phyloP scores from a whole-genome alignment of 2,329 filamentous ascomycete genomes.

The Teratosphaeria destructans region DNA sequence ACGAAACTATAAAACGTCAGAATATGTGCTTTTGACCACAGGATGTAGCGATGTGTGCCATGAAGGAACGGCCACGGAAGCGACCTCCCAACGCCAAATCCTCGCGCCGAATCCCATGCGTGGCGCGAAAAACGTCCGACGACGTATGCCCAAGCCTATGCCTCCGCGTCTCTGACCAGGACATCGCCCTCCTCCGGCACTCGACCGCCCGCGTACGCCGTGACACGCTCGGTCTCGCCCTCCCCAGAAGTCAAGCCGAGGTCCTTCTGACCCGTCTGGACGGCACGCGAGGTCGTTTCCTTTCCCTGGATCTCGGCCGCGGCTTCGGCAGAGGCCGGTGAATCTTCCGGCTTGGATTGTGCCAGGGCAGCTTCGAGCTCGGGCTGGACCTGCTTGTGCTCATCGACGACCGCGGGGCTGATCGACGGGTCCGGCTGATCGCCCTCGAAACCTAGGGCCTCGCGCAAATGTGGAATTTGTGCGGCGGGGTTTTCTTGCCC shows the following conservation, averaged over 20 bases:
- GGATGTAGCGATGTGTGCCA: background rate
- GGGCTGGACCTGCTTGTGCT: slow-evolving; percentile 9
- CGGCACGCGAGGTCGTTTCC: slow-evolving; percentile 1
- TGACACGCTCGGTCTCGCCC: slow-evolving; percentile 18
- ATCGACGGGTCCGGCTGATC: slow-evolving; percentile 11
- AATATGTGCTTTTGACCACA: background rate
- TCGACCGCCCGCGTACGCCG: slow-evolving; percentile 19
- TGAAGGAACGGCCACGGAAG: background rate
- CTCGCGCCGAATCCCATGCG: background rate
- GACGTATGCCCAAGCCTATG: background rate
- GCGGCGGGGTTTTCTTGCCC: background rate
- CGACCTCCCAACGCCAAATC: background rate
- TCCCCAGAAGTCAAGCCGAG: slow-evolving; percentile 12
- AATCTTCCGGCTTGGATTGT: slow-evolving; percentile 1
- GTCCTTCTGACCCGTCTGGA: slow-evolving; percentile 6
- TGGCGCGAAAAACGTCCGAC: background rate
- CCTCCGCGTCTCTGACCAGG: slow-evolving; percentile 19
- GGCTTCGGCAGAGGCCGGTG: slow-evolving; percentile 3
- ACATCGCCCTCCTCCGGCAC: slow-evolving; percentile 24
- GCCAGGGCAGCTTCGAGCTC: slow-evolving; percentile 15
- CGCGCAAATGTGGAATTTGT: background rate
- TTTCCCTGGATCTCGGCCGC: slow-evolving; percentile 2
- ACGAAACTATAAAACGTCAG: background rate
- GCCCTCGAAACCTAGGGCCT: slow-evolving; percentile 11
- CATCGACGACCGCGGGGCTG: slow-evolving; percentile 7